These are phyloP conservation scores for Penicillium mononematosum DNA, from an alignment of 495 filamentous ascomycete genomes.

Conservation along the genomic window DNA sequence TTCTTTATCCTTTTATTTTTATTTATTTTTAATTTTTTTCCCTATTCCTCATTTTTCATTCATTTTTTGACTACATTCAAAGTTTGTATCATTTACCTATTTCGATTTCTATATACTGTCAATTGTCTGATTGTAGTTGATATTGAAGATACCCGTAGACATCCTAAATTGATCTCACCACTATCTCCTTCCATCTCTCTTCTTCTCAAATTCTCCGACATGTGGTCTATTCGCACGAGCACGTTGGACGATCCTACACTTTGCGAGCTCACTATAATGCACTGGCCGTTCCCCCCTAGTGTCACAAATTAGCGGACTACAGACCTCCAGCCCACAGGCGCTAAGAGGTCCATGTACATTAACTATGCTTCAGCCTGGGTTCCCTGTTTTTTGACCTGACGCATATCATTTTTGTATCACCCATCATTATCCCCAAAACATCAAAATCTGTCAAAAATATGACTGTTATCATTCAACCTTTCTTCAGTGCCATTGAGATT, in stretches of 20 bases:
- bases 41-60: neutral
- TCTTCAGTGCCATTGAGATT: neutral
- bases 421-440: neutral
- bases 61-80: no score
- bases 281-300: slow-evolving; percentile 8
- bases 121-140: neutral
- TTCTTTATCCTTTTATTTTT: neutral
- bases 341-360: slow-evolving; percentile 4
- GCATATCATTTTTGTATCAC: slow-evolving; percentile 17
- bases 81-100: neutral
- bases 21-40: neutral
- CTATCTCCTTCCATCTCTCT: neutral
- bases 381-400: slow-evolving; percentile 25
- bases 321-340: slow-evolving; percentile 8
- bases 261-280: slow-evolving; percentile 13
- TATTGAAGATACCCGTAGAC: neutral
- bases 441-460: neutral
- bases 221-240: slow-evolving; percentile 20
- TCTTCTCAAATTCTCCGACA: slow-evolving; percentile 18
- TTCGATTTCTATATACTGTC: neutral
- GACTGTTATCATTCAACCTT: no score
- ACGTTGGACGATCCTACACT: slow-evolving; percentile 18
- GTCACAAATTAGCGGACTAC: slow-evolving; percentile 6
- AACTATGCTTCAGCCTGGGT: slow-evolving; percentile 17
- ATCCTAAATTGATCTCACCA: neutral